Base-by-base conservation (phyloP, 495 filamentous ascomycete genomes). In the Halenospora varia region DNA sequence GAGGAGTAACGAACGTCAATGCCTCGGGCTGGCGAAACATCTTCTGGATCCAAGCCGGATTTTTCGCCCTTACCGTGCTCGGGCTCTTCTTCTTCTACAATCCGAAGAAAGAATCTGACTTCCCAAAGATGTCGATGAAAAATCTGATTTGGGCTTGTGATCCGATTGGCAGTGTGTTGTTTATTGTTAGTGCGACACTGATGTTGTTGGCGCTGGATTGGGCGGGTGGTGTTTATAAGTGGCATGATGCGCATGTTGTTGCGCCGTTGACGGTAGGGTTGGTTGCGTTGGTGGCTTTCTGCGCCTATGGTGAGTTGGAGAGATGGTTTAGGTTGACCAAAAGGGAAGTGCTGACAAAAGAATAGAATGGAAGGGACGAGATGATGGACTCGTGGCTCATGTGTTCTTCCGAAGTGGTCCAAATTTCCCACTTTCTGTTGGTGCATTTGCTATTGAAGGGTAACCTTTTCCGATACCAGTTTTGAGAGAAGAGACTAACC, bases 1-100 rank as follows among this genome's bases (percentile, higher is more conserved):
- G 79, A 9, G 79, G 70, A n/a, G 72, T 81, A 2, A 80, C 79
- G 0, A 79, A 80, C 49, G 56, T 66, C 1, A 68, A 64, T 60
- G 46, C 69, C 1, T 61, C 58, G 0, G 80, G 80, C 18, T 83
- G 80, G 80, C 70, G 80, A 2, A 72, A 74, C 51, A 82, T 82
- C 51, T 83, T 81, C 67, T 82, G 78, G 80, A 80, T 83, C 15
- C 80, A 83, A 66, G 80, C 80, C 0, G 77, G 70, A 1, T 77
- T 82, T 59, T 79, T 81, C 49, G 67, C 67, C 17, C 59, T 69
- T 9, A 78, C 76, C 0, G 66, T 73, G 0, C 19, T 79, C 1
- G 78, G 78, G 3, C 63, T 83, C 19, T 64, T 81, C 15, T 51
- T 71, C 45, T 81, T 80, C 60, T 82, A 82, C 64, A 76, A 70